Evolutionary conservation across 1,284 basidiomycete species (phyloP).

Genomic region (Heterobasidion irregulare): DNA sequence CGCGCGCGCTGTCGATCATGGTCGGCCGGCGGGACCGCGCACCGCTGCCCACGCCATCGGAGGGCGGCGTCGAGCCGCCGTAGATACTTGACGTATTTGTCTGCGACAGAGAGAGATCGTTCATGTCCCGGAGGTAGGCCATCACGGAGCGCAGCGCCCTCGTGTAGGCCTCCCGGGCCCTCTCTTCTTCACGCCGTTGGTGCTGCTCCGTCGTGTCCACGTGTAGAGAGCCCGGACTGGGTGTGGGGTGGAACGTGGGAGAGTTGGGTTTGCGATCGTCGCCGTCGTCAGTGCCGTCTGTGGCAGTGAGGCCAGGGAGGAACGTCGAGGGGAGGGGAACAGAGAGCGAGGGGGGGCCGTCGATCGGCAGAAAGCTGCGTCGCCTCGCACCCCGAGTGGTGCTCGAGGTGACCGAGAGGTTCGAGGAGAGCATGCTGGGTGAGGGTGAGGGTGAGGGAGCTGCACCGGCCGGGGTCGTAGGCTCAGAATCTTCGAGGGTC

Average conservation of each 20-base stretch:
- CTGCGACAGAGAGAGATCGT: slow-evolving; percentile 71
- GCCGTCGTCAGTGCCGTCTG: slow-evolving; percentile 16
- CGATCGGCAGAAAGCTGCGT: slow-evolving; percentile 80
- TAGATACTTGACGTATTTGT: slow-evolving; percentile 46
- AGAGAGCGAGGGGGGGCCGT: slow-evolving; percentile 41
- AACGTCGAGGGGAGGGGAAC: slow-evolving; percentile 58
- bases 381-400: slow-evolving; percentile 56
- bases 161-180: slow-evolving; percentile 59
- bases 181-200: slow-evolving; percentile 60
- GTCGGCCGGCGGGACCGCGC: slow-evolving; percentile 57
- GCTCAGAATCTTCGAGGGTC: background rate
- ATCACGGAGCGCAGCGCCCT: slow-evolving; percentile 84
- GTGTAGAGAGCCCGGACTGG: slow-evolving; percentile 21
- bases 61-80: slow-evolving; percentile 25
- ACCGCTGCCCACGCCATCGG: slow-evolving; percentile 28
- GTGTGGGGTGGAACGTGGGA: background rate
- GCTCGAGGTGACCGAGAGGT: slow-evolving; percentile 19
- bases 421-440: slow-evolving; percentile 33
- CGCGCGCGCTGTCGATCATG: slow-evolving; percentile 44
- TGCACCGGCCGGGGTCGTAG: slow-evolving; percentile 13
- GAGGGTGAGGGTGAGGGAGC: slow-evolving; percentile 17
- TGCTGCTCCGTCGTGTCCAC: slow-evolving; percentile 35
- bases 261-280: background rate
- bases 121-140: slow-evolving; percentile 92
- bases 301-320: slow-evolving; percentile 40